phyloP scores from a whole-genome alignment of 23 red algal genomes.

The Gracilaria vermiculophylla region DNA sequence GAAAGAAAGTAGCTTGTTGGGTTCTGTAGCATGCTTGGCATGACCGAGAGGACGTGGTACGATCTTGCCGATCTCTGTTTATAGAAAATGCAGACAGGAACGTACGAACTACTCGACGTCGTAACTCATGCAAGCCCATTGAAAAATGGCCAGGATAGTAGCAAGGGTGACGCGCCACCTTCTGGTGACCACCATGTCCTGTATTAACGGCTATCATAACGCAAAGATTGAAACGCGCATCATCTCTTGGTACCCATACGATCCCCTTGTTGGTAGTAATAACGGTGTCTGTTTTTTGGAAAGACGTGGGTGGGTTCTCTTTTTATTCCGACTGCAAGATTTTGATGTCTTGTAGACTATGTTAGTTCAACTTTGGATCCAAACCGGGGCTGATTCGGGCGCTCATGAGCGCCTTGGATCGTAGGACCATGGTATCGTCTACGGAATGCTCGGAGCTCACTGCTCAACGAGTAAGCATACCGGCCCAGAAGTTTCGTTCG shows the following conservation, averaged over 20 bases:
- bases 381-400: background rate
- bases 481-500: constrained; percentile 10
- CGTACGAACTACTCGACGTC: background rate
- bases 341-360: background rate
- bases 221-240: background rate
- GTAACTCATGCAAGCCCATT: background rate
- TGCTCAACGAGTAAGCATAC: constrained; percentile 12
- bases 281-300: background rate
- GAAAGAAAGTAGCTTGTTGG: constrained; percentile 11
- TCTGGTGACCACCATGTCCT: background rate
- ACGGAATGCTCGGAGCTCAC: background rate
- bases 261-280: background rate
- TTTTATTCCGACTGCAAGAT: too few species aligned
- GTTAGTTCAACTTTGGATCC: background rate
- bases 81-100: constrained; percentile 23
- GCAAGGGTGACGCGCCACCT: background rate
- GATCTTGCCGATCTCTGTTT: background rate
- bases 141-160: background rate
- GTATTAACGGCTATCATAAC: background rate
- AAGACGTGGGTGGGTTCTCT: background rate
- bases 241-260: background rate
- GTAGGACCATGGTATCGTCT: background rate
- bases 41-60: constrained; percentile 9
- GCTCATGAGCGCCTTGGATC: background rate
- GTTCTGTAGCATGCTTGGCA: background rate